Percentiles rank a stretch among this genome's conserved stretches.
phyloP scores from a whole-genome alignment of 805 yeast species.

The Kuraishia piskuri region DNA sequence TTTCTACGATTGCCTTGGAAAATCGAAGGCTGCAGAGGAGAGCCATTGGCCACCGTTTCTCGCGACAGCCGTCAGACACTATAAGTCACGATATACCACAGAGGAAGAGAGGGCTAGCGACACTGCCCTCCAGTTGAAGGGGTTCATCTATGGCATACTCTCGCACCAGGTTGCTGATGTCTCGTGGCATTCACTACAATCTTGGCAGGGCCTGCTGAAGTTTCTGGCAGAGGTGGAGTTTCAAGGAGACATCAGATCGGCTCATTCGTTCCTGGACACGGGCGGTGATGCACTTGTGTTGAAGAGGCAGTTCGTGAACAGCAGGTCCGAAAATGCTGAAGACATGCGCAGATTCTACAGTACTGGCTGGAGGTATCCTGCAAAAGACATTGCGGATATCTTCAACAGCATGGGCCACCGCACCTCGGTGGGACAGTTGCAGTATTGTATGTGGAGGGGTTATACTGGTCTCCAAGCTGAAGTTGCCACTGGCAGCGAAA shows the following conservation, averaged over 20 bases:
- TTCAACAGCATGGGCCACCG: slow-evolving; percentile 27
- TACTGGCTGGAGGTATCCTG: slow-evolving; percentile 34
- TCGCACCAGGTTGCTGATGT: slow-evolving; percentile 59
- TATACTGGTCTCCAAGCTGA: slow-evolving; percentile 42
- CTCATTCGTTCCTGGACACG: slow-evolving; percentile 50
- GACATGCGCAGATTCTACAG: slow-evolving; percentile 13
- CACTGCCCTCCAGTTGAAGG: slow-evolving; percentile 23
- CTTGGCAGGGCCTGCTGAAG: slow-evolving; percentile 45
- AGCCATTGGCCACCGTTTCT: slow-evolving; percentile 69
- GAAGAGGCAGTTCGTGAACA: slow-evolving; percentile 25
- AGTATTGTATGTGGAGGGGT: slow-evolving; percentile 49
- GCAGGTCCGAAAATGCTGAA: slow-evolving; percentile 6
- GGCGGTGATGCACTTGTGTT: slow-evolving; percentile 56
- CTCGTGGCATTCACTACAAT: slow-evolving; percentile 57
- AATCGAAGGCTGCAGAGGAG: slow-evolving; percentile 39
- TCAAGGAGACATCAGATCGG: slow-evolving; percentile 34
- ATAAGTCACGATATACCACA: slow-evolving; percentile 22
- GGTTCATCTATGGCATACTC: slow-evolving; percentile 50
- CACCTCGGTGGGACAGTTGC: slow-evolving; percentile 24
- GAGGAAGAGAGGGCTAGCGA: slow-evolving; percentile 4
- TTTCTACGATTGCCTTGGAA: slow-evolving; percentile 49
- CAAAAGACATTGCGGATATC: slow-evolving; percentile 32
- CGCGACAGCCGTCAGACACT: slow-evolving; percentile 33
- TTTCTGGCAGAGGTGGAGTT: slow-evolving; percentile 46
- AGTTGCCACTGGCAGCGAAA: slow-evolving; percentile 11